phyloP scores from a whole-genome alignment of 208 protist genomes.

The Wallacemonas collosoma region DNA sequence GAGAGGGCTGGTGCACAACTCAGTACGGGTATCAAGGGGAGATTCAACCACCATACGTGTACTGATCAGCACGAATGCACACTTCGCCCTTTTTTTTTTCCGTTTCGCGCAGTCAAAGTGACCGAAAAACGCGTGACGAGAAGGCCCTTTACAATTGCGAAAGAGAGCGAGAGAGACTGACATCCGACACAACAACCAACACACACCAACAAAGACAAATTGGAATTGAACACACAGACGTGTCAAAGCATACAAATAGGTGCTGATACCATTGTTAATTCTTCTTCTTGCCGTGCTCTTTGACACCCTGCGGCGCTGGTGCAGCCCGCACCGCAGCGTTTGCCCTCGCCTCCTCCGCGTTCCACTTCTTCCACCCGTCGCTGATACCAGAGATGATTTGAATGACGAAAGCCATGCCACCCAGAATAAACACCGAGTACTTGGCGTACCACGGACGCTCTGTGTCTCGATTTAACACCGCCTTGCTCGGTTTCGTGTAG shows the following conservation, averaged over 20 bases:
- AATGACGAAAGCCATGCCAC: conserved; percentile 37
- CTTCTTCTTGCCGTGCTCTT: conserved; percentile 9
- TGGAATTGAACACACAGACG: background rate
- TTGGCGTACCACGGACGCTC: conserved; percentile 38
- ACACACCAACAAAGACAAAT: background rate
- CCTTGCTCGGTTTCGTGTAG: conserved; percentile 45
- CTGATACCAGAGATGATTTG: conserved; percentile 43
- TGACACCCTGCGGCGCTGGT: conserved; percentile 4
- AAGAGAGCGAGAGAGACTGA: background rate
- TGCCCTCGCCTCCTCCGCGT: conserved; percentile 15
- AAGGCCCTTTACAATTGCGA: background rate
- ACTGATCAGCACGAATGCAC: too few relatives aligned
- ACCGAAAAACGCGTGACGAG: too few relatives aligned
- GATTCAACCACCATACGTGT: too few relatives aligned
- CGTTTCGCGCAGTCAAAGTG: too few relatives aligned
- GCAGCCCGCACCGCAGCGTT: background rate
- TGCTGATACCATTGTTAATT: conserved; percentile 17
- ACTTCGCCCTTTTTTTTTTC: too few relatives aligned
- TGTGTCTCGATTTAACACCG: conserved; percentile 26
- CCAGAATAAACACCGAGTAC: conserved; percentile 33
- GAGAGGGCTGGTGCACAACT: too few relatives aligned
- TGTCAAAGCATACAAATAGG: background rate
- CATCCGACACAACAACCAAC: background rate
- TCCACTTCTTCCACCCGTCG: conserved; percentile 39
- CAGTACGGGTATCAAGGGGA: too few relatives aligned